Evolutionary conservation across 345 rosid genomes (phyloP).

Genomic region (Cardamine resedifolia): DNA sequence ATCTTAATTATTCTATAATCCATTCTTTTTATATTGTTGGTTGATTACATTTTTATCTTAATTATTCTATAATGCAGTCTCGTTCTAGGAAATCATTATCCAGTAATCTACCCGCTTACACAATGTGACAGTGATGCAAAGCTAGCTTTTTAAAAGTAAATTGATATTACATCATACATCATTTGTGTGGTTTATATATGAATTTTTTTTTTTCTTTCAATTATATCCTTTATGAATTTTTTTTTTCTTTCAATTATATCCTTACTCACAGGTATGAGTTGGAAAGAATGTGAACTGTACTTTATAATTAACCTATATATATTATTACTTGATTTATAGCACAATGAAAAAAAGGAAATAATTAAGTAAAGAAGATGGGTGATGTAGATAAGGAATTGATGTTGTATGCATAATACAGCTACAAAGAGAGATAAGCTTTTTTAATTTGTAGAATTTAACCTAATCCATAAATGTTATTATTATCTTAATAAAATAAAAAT

Average conservation of each 20-base stretch:
- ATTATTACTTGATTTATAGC: neutral
- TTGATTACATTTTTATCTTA: neutral
- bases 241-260: neutral
- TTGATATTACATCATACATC: constrained; percentile 10
- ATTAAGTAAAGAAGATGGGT: neutral
- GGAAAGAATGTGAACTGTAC: neutral
- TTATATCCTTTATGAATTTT: neutral
- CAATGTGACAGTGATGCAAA: constrained; percentile 27
- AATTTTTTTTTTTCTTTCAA: neutral
- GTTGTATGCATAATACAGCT: neutral
- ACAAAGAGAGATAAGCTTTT: constrained; percentile 16
- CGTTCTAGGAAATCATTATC: neutral
- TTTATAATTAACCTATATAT: neutral
- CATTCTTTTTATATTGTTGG: neutral
- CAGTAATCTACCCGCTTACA: constrained; percentile 16
- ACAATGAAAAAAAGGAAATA: neutral
- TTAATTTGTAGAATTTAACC: constrained; percentile 17
- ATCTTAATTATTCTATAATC: neutral
- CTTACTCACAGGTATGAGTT: constrained; percentile 15
- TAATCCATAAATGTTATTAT: neutral
- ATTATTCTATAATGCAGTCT: neutral
- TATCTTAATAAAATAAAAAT: neutral
- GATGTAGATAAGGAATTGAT: constrained; percentile 6
- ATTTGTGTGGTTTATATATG: neutral
- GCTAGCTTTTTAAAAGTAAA: constrained; percentile 11